Percentiles rank a stretch among this genome's conserved stretches.
Conservation (phyloP, 2,329 filamentous ascomycete species). For the Neoarthrinium moseri region DNA sequence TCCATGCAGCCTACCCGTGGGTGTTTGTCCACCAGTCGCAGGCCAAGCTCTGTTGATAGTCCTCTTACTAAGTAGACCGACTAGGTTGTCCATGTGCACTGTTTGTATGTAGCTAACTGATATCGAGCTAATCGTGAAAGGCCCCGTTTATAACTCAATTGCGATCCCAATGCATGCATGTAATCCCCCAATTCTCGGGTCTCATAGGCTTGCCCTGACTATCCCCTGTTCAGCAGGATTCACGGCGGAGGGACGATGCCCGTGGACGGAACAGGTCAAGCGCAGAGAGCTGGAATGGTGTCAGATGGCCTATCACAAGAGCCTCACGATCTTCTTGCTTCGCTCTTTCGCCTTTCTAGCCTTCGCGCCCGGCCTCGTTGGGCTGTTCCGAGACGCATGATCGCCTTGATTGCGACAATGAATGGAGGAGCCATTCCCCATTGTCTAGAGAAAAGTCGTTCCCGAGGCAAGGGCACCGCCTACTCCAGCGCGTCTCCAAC, state of each 20-base stretch:
- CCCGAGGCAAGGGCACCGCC: background rate
- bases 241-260: slow-evolving; percentile 5
- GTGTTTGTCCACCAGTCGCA: slow-evolving; percentile 3
- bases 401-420: background rate
- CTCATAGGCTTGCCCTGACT: background rate
- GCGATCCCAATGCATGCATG: background rate
- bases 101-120: background rate
- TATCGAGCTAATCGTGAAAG: background rate
- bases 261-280: slow-evolving; percentile 5
- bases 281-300: background rate
- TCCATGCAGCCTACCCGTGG: too few species aligned
- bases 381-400: slow-evolving; percentile 1
- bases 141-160: background rate
- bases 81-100: background rate
- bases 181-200: background rate
- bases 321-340: background rate
- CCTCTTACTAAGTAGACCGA: too few species aligned
- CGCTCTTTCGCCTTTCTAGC: background rate
- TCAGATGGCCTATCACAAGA: background rate
- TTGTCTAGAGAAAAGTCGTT: background rate
- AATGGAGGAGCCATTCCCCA: background rate
- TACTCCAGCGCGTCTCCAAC: background rate
- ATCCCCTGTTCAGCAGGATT: slow-evolving; percentile 3
- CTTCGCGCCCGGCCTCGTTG: background rate
- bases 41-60: too few species aligned